Conservation (phyloP, 306 rosid genomes). For the Pyrus bretschneideri region DNA sequence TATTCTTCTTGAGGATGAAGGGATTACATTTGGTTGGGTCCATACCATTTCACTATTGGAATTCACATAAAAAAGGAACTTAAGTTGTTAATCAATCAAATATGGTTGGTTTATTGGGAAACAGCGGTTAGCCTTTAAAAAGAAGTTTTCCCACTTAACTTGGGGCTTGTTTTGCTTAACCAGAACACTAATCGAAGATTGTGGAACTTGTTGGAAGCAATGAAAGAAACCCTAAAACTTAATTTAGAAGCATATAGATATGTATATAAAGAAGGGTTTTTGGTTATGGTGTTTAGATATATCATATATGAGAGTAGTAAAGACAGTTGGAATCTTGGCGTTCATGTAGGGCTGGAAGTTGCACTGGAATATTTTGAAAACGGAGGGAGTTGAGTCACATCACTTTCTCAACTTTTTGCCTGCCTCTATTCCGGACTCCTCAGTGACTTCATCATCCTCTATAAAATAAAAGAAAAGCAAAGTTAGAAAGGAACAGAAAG, state of each 20-base stretch:
- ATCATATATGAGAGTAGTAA: background rate
- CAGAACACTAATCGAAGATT: background rate
- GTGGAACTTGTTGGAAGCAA: background rate
- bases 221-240: background rate
- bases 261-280: background rate
- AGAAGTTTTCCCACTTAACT: background rate
- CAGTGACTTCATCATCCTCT: background rate
- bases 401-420: constrained; percentile 19
- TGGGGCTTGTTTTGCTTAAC: background rate
- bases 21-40: background rate
- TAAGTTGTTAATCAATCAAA: background rate
- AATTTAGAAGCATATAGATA: background rate
- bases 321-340: constrained; percentile 23
- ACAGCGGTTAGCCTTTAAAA: background rate
- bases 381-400: constrained; percentile 20
- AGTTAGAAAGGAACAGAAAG: background rate
- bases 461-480: background rate
- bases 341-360: constrained; percentile 24
- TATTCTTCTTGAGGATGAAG: background rate
- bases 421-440: background rate
- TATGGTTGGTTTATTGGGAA: background rate
- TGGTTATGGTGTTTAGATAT: background rate
- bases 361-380: constrained; percentile 22
- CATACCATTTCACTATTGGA: background rate
- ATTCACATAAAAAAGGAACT: background rate